Base-by-base conservation (phyloP, 306 rosid species). In the Prosopis cineraria region DNA sequence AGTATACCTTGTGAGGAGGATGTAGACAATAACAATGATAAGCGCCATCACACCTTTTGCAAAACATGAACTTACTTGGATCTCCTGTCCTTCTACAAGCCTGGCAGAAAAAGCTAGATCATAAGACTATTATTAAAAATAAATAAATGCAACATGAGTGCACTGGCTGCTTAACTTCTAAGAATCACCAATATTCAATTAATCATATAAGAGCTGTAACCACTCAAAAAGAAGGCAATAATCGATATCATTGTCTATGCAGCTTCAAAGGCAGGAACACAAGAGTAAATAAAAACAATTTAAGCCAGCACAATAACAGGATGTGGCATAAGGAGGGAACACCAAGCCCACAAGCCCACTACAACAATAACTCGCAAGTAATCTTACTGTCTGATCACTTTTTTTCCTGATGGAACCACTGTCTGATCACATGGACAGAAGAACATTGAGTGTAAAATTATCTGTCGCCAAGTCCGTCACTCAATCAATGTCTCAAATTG, bases 31-130 rank as follows among this genome's bases (percentile, higher is more conserved):
- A 94, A 82, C 98, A 94, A 78, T 94, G 98, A 78, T 92, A 93
- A 72, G 98, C 97, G 70, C 95, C 97, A 79, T 94, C 97, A 33
- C 98, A 94, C 84, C 99, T 90, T 85, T 87, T 96, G 82, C 99
- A 96, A 85, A 96, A 96, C 98, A 96, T 91, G 84, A 94, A 93
- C 78, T 94, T 94, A 78, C 91, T 89, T 24, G 98, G 97, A 81
- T 94, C 97, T 50, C 98, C 98, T 3, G 93, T 91, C 83, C 97
- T 90, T 79, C 96, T 84, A 84, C 98, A 94, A 44, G 93, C 94
- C 98, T 94, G 75, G 79, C 79, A 36, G 78, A 83, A 81, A 44
- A 55, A 81, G 55, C 48, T 7, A 79, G 69, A 39, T 27, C 33
- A 60, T 78, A 73, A 80, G 69, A 75, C 71, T 29, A 62, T 7